A percentile compares a stretch with the other conserved stretches of the same genome.
phyloP scores from a whole-genome alignment of 1,139 yeast species.

The Saccharomycopsis phalli region DNA sequence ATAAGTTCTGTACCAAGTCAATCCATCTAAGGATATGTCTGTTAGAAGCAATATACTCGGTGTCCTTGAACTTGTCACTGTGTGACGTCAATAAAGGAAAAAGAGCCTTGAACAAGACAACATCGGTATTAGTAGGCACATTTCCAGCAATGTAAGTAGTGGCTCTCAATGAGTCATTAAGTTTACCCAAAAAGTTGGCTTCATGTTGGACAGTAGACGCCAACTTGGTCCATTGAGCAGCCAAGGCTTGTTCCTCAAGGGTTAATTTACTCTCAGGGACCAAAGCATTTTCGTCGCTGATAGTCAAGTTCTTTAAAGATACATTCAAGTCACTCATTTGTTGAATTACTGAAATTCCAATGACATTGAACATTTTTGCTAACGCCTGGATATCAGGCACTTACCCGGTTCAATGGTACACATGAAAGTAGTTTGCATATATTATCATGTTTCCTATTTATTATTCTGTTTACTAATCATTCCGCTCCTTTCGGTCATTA shows the following conservation, averaged over 20 bases:
- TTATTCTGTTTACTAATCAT: too few relatives aligned
- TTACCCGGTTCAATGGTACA: too few relatives aligned
- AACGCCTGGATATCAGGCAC: too few relatives aligned
- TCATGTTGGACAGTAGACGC: conserved; percentile 41
- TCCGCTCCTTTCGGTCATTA: too few relatives aligned
- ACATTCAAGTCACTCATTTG: conserved; percentile 10
- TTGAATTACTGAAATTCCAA: too few relatives aligned
- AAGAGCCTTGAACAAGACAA: conserved; percentile 55
- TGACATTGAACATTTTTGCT: too few relatives aligned
- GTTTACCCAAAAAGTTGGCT: conserved; percentile 49
- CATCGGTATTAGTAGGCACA: conserved; percentile 58
- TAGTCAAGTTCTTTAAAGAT: conserved; percentile 11
- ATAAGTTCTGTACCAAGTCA: conserved; percentile 69
- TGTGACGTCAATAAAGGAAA: conserved; percentile 47
- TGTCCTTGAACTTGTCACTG: conserved; percentile 28
- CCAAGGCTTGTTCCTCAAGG: conserved; percentile 54
- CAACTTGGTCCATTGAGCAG: conserved; percentile 65
- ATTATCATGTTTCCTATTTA: too few relatives aligned
- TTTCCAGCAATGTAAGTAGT: conserved; percentile 66
- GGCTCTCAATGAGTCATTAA: conserved; percentile 63
- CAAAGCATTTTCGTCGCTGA: conserved; percentile 15
- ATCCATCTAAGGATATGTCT: conserved; percentile 92
- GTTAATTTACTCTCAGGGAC: conserved; percentile 22
- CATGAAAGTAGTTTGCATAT: too few relatives aligned
- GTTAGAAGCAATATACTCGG: conserved; percentile 43